A percentile compares a stretch with the other conserved stretches of the same genome.
Conservation (phyloP, 331 rosid species). For the Spiraea crenata region DNA sequence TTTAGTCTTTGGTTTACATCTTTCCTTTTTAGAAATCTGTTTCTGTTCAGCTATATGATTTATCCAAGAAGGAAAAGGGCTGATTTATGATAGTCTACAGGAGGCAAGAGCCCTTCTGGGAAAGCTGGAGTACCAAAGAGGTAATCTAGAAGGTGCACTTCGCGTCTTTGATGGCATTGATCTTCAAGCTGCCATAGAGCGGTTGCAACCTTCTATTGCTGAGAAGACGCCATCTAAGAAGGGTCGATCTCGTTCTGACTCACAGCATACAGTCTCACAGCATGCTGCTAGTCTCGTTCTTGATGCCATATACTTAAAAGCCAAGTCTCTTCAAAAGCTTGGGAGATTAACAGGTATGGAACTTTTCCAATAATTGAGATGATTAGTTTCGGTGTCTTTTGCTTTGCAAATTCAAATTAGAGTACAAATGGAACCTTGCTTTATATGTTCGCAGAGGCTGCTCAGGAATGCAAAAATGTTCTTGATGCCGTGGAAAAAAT, state of each 20-base stretch:
- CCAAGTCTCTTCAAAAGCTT: slow-evolving; percentile 90
- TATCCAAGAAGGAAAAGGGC: background rate
- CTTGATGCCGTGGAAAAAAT: slow-evolving; percentile 94
- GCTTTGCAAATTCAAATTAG: slow-evolving; percentile 21
- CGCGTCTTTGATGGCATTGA: slow-evolving; percentile 97
- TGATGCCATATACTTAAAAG: slow-evolving; percentile 96
- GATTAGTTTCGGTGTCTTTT: background rate
- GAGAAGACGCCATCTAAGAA: slow-evolving; percentile 64
- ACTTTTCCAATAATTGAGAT: slow-evolving; percentile 4
- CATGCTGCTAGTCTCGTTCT: slow-evolving; percentile 96
- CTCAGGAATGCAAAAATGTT: slow-evolving; percentile 78
- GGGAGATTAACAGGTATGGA: slow-evolving; percentile 67
- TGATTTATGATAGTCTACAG: slow-evolving; percentile 40
- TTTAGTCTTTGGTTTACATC: background rate
- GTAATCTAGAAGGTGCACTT: slow-evolving; percentile 92
- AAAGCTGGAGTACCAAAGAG: slow-evolving; percentile 98
- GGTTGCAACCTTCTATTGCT: slow-evolving; percentile 68
- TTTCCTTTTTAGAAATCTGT: background rate
- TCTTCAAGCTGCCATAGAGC: slow-evolving; percentile 90
- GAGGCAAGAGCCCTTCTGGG: slow-evolving; percentile 99
- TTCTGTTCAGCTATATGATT: background rate
- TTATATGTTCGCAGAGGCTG: slow-evolving; percentile 74
- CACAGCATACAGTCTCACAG: slow-evolving; percentile 73
- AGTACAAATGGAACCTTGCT: slow-evolving; percentile 24
- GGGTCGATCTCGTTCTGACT: slow-evolving; percentile 57